Conservation (phyloP, 1,284 basidiomycete genomes). For the Tilletia walkeri region DNA sequence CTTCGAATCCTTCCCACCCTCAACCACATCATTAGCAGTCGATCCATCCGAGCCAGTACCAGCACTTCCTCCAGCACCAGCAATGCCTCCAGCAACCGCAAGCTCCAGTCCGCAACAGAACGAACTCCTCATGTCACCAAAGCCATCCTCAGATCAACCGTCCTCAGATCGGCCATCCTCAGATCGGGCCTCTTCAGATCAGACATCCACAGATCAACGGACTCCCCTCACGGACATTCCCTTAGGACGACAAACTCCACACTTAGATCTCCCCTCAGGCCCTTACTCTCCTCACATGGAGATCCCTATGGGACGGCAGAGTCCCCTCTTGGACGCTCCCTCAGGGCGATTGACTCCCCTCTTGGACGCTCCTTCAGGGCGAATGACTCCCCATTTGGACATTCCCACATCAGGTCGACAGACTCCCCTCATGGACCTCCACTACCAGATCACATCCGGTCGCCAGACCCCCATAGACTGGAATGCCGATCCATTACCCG, state of each 20-base stretch:
- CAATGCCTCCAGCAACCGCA: not conserved
- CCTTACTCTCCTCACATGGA: too few species aligned
- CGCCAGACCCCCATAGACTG: conserved; percentile 13
- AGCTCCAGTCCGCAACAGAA: not conserved
- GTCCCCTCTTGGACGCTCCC: not conserved
- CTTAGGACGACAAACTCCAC: not conserved
- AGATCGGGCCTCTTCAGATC: not conserved
- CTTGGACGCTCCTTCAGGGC: too few species aligned
- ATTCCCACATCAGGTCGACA: too few species aligned
- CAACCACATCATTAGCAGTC: too few species aligned
- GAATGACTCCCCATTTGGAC: not conserved
- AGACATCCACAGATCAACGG: not conserved
- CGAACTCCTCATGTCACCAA: not conserved
- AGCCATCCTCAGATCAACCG: not conserved
- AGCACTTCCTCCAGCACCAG: not conserved
- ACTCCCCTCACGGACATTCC: not conserved
- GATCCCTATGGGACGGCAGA: not conserved
- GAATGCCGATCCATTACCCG: not conserved
- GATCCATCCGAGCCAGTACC: not conserved
- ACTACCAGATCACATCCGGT: conserved; percentile 8
- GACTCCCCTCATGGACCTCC: conserved; percentile 10
- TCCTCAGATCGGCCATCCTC: too few species aligned
- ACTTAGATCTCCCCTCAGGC: not conserved
- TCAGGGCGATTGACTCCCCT: too few species aligned
- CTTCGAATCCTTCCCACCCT: too few species aligned